Conservation (phyloP, 768 basidiomycete species). For the Phanerodontia chrysosporium region DNA sequence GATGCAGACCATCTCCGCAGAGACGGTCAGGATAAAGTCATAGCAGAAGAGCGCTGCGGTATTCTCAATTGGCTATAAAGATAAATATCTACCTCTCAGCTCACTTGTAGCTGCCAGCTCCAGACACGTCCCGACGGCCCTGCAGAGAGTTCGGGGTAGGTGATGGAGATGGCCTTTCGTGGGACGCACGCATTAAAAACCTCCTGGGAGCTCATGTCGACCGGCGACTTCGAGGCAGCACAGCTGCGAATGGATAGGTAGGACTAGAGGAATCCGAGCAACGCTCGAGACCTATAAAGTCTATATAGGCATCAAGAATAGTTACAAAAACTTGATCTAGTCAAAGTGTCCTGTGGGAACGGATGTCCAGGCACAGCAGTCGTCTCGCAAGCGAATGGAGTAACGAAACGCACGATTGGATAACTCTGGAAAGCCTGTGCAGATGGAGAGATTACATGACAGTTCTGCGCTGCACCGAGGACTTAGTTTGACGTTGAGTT, state of each 20-base stretch:
- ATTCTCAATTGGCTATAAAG: neutral
- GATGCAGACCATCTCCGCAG: conserved; percentile 13
- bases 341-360: too few species aligned
- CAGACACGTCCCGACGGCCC: neutral
- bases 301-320: too few species aligned
- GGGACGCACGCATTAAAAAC: neutral
- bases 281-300: too few species aligned
- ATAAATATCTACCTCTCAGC: neutral
- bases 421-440: too few species aligned
- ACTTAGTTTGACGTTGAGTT: too few species aligned
- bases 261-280: neutral
- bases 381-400: too few species aligned
- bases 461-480: too few species aligned
- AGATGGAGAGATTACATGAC: too few species aligned
- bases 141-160: neutral
- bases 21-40: conserved; percentile 16
- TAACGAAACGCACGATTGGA: too few species aligned
- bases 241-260: neutral
- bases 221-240: neutral
- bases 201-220: neutral
- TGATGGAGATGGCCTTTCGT: neutral
- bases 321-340: too few species aligned
- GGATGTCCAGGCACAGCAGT: too few species aligned
- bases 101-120: neutral
- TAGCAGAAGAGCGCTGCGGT: conserved; percentile 13